Base-by-base conservation (phyloP, 768 basidiomycete species). In the Pulveroboletus sp. region DNA sequence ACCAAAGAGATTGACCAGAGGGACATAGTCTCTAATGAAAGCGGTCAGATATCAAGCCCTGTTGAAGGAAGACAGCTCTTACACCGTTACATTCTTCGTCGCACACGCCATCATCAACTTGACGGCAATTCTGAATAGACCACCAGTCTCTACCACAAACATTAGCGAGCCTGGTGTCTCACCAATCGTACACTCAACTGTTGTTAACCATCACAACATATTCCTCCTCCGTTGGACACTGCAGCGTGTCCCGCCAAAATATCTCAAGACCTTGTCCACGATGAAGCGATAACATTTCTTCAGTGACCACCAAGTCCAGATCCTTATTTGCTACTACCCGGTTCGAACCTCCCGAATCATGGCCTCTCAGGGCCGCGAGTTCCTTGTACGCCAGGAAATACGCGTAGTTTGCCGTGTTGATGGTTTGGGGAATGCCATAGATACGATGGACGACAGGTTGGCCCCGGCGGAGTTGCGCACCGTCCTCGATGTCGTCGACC, bases 121-220 rank as follows among this genome's bases (percentile, higher is more conserved):
- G 64, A 97, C 80, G 0, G 90, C 92, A 38, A 98, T 82, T 19
- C 95, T 76, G 54, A 98, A 85, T 9, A 98, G 75, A 5, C 95
- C 93, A 0, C 95, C 95, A 0, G 95, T 98, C 67, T 99, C 95
- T 98, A 61, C 4, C 37, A 30, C 24, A 29, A 26, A 16, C 34
- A 19, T 55, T 22, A 57, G 50, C 16, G 34, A 20, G 24, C 14
- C 17, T 36, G 64, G 51, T 51, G 86, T 89, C 92, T 88, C 45
- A 32, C 36, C 26, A 86, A 32, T 90, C 86, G n/a, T 4, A 42
- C 63, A 69, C 54, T 61, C 58, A 62, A 95, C 95, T 99, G 61
- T 94, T 89, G 67, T 93, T 92, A 27, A 98, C 95, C 95, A 99
- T 99, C 4, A 77, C 69, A 31, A 99, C 77, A 61, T 98, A 99